Evolutionary conservation across 140 eudicot genomes (phyloP), one percentile per base, ranked within the genome.

Genomic region (Erigeron philadelphicus): DNA sequence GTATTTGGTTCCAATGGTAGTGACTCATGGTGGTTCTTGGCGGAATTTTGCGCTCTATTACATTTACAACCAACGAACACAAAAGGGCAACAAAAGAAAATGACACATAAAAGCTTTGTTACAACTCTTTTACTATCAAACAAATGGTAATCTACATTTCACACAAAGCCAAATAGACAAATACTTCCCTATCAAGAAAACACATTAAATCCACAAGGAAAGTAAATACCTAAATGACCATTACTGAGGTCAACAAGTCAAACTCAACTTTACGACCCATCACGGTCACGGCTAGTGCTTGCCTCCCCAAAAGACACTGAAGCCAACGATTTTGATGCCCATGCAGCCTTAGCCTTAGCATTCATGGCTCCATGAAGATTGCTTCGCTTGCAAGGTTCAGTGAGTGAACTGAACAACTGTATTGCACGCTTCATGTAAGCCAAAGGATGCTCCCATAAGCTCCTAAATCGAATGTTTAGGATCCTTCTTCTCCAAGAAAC

Each of bases 301-400:
- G 90, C 80, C 58, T 90, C 93, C 43, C 92, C 90, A 72, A 90
- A 83, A 13, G 95, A 84, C 55, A 90, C 95, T 7, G 94, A 81
- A 53, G 97, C 97, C 59, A 85, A 79, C 0, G 97, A 90, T 60
- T 90, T 87, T 8, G 97, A 90, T 12, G 97, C 95, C 97, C 97
- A 90, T 3, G 86, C 90, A 70, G 81, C 81, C 53, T 84, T 83
- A 54, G 81, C 81, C 58, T 84, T 83, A 8, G 96, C 90, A 52
- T 85, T 86, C 78, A 80, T 68, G 4, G 97, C 94, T 61, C 97
- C 95, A 78, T 84, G 97, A 73, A 90, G 75, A 77, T 85, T 87
- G 64, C 84, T 81, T 81, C 95, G 79, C 68, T 85, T 90, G 79
- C 94, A 73, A 13, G 97, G 95, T 74, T 83, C 94, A 25, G 80